phyloP scores from a whole-genome alignment of 345 rosid species.

The Lenwebbia sp. region DNA sequence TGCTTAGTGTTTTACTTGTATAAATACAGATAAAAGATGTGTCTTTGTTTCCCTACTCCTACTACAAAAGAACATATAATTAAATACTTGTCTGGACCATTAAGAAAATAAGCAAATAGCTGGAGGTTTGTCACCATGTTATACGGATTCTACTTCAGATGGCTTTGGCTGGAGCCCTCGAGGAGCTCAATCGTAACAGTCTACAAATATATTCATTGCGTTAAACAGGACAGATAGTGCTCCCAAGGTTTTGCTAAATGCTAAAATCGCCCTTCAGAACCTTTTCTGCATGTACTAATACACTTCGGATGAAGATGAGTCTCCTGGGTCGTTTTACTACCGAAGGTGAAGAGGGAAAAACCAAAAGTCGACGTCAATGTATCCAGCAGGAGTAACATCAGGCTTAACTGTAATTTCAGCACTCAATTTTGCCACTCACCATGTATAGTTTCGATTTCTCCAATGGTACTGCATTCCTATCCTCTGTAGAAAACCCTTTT shows the following conservation, averaged over 20 bases:
- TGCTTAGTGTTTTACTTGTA: not conserved
- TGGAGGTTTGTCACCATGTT: not conserved
- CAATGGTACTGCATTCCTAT: slow-evolving; percentile 97
- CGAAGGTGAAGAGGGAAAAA: not conserved
- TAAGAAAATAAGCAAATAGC: not conserved
- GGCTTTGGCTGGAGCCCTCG: not conserved
- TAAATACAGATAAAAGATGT: not conserved
- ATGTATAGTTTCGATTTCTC: slow-evolving; percentile 73
- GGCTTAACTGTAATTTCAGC: not conserved
- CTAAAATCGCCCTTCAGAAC: not conserved
- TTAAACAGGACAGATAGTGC: not conserved
- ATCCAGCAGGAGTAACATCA: not conserved
- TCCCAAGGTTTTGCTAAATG: not conserved
- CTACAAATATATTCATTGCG: not conserved
- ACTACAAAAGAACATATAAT: not conserved
- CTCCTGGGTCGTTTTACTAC: not conserved
- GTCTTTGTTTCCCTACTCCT: not conserved
- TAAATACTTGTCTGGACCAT: not conserved
- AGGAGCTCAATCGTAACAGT: not conserved
- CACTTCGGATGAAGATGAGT: not conserved
- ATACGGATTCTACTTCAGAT: not conserved
- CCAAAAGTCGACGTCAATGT: not conserved
- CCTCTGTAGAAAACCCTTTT: slow-evolving; percentile 72
- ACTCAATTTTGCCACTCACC: slow-evolving; percentile 21
- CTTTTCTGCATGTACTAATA: not conserved